phyloP scores from a whole-genome alignment of 2,329 filamentous ascomycete species.

The Harringtonia aguacate region DNA sequence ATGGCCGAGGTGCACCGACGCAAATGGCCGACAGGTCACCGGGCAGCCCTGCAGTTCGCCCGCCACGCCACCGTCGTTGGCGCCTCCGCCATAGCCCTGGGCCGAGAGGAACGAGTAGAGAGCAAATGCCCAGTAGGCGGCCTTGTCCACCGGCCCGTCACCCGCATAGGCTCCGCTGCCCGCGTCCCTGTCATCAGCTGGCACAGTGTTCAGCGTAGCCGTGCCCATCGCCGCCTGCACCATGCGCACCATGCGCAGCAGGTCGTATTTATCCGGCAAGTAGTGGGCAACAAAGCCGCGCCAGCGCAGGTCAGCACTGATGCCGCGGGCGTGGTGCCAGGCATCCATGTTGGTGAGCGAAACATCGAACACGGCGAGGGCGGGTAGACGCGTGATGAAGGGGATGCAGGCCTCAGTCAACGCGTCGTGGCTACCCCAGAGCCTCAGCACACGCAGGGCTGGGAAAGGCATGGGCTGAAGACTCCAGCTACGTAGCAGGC shows the following conservation, averaged over 20 bases:
- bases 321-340: not conserved
- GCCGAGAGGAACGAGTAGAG: slow-evolving; percentile 3
- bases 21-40: not conserved
- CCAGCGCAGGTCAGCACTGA: not conserved
- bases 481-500: slow-evolving; percentile 35
- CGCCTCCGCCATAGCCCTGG: not conserved
- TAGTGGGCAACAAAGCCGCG: not conserved
- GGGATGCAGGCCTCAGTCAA: slow-evolving; percentile 29
- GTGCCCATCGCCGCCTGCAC: not conserved
- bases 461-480: slow-evolving; percentile 31
- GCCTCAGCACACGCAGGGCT: slow-evolving; percentile 31
- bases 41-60: too few species aligned
- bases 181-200: not conserved
- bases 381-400: slow-evolving; percentile 30
- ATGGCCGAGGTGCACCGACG: not conserved
- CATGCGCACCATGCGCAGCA: not conserved
- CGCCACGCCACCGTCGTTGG: not conserved
- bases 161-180: too few species aligned
- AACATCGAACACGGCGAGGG: slow-evolving; percentile 29
- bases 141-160: not conserved
- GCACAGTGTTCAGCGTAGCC: not conserved
- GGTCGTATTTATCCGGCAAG: not conserved
- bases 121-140: not conserved
- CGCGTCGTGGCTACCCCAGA: slow-evolving; percentile 13
- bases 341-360: slow-evolving; percentile 22